A percentile compares a stretch with the other conserved stretches of the same genome.
Conservation (phyloP, 2,329 filamentous ascomycete genomes). For the Penicillium italicum region DNA sequence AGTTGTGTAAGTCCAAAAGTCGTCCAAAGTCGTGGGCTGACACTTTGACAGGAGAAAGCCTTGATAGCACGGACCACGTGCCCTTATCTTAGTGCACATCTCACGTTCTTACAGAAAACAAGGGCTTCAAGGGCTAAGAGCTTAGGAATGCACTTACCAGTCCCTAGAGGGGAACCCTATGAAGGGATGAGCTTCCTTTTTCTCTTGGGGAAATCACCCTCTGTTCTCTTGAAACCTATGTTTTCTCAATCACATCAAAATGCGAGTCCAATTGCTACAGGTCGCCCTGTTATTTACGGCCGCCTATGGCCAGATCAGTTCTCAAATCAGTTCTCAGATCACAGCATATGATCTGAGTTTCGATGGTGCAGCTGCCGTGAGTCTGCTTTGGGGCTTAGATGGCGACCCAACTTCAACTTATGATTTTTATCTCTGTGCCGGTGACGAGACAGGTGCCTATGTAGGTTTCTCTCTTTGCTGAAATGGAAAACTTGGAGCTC, state of each 20-base stretch:
- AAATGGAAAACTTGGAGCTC: background rate
- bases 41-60: background rate
- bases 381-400: conserved; percentile 20
- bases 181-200: conserved; percentile 3
- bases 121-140: background rate
- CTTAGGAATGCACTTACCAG: conserved; percentile 3
- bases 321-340: conserved; percentile 48
- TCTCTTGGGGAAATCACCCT: background rate
- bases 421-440: conserved; percentile 58
- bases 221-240: background rate
- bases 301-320: conserved; percentile 41
- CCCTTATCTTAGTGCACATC: background rate
- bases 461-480: conserved; percentile 30
- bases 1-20: conserved; percentile 9
- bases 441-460: conserved; percentile 53
- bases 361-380: conserved; percentile 50
- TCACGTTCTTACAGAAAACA: too few relatives aligned
- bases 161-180: background rate
- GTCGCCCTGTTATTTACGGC: conserved; percentile 37
- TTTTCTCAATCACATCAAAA: conserved; percentile 21
- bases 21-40: conserved; percentile 5
- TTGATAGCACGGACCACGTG: background rate
- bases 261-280: conserved; percentile 31
- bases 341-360: conserved; percentile 47
- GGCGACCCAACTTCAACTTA: conserved; percentile 38